phyloP scores from a whole-genome alignment of 768 basidiomycete genomes.

The Cystofilobasidium ferigula region DNA sequence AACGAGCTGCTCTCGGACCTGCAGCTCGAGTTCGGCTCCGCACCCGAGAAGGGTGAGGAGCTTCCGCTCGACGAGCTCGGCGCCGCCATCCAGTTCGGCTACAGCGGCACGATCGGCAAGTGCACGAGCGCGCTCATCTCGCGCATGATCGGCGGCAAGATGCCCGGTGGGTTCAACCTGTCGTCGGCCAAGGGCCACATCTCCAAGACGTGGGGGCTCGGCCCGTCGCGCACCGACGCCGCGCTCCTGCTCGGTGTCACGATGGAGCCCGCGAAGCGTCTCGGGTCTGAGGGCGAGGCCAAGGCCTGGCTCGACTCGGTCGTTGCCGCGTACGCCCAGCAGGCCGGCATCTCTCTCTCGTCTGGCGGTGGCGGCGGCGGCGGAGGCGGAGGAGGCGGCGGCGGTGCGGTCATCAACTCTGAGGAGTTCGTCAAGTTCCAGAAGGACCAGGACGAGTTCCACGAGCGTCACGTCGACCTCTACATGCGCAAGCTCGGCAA shows the following conservation, averaged over 20 bases:
- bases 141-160: slow-evolving; percentile 84
- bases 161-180: slow-evolving; percentile 97
- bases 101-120: slow-evolving; percentile 79
- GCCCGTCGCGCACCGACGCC: slow-evolving; percentile 73
- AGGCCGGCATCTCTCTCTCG: slow-evolving; percentile 72
- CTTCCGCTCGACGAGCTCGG: slow-evolving; percentile 92
- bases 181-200: slow-evolving; percentile 82
- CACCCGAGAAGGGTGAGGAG: slow-evolving; percentile 97
- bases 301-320: slow-evolving; percentile 86
- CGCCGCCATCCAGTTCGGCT: slow-evolving; percentile 65
- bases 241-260: slow-evolving; percentile 84
- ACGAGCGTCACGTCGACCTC: slow-evolving; percentile 82
- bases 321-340: slow-evolving; percentile 73
- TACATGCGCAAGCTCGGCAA: slow-evolving; percentile 93
- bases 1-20: slow-evolving; percentile 97
- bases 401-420: slow-evolving; percentile 88
- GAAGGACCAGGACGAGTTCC: slow-evolving; percentile 81
- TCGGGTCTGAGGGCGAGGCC: slow-evolving; percentile 79
- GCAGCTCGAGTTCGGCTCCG: slow-evolving; percentile 84
- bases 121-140: slow-evolving; percentile 82
- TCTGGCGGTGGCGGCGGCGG: slow-evolving; percentile 53
- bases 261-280: slow-evolving; percentile 85
- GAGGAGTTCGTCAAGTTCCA: slow-evolving; percentile 98
- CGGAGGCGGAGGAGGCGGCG: slow-evolving; percentile 49
- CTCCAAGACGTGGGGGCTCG: slow-evolving; percentile 90